Evolutionary conservation across 768 basidiomycete genomes (phyloP), one percentile per base, ranked within the genome.

Genomic region (Lactarius tabidus): DNA sequence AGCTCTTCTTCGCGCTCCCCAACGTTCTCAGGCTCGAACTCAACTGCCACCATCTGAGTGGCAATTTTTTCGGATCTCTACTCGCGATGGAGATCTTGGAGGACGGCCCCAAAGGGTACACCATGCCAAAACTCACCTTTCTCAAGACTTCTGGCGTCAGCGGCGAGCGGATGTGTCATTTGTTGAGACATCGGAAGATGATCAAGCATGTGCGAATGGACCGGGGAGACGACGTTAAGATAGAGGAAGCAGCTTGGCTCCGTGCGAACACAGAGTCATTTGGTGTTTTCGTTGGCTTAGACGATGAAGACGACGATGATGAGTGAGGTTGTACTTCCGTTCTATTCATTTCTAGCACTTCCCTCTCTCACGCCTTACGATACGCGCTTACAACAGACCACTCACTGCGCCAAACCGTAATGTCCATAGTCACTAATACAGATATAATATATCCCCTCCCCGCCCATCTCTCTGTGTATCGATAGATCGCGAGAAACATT

Each of bases 201-300:
- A 63, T 90, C 51, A 77, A 75, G 65, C 73, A 74, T n/a, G 72
- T 81, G 59, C 72, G 72, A 38, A 79, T 88, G 75, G 79, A 83
- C 45, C 71, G 79, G 60, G 72, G 77, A 0, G 82, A 83, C 57
- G 72, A 75, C 1, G 45, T 88, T n/a, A 69, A 72, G 0, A 58
- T 69, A 1, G 74, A 75, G 28, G 81, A 85, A 15, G 77, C 79
- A 66, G 71, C 71, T 45, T 89, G 87, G 87, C 70, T 89, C 43
- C 76, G 72, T 58, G 72, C 73, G 6, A 77, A 87, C 68, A 57
- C 85, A 58, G 80, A 84, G 63, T 75, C 75, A 36, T 78, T 89
- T 18, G 82, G 82, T 14, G 81, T 77, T 66, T 89, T 86, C 65
- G 85, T 84, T 57, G 71, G 67, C 35, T 73, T 83, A 38, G 85